Evolutionary conservation across 148 eudicot species (phyloP), one percentile per base, ranked within the genome.

Genomic region (Chenopodium album): DNA sequence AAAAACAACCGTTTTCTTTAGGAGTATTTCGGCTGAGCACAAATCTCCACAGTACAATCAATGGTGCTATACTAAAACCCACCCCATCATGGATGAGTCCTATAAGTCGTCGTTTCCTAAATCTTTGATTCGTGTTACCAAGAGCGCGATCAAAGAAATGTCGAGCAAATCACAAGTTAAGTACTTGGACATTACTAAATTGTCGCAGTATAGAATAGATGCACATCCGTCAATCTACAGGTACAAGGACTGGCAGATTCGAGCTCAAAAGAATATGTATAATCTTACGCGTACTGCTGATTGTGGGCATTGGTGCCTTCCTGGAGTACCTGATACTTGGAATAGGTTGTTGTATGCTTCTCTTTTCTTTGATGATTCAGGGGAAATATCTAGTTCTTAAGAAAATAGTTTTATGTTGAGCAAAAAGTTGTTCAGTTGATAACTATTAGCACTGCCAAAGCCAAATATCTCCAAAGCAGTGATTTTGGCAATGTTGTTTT

Each of bases 221-320:
- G 90, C 87, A 16, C 87, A 88, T 81, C 81, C 87, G 4, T 32
- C 82, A 0, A 47, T 75, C 44, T 86, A 86, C 32, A 64, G 72
- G 22, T 73, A 23, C 34, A 62, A 62, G 46, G 62, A 67, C 22
- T 75, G 86, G 79, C 79, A 76, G 20, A 32, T 50, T 52, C 17
- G 48, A 34, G 9, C 37, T 22, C 32, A 41, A 14, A 79, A 59
- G 17, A 76, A 82, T 46, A 76, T 3, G 14, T 17, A 65, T 7
- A 79, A 76, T 28, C 16, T 78, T 1, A 2, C 16, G 31, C 7
- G 60, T 23, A 31, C n/a, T 67, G 81, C 69, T 3, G 90, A 88
- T 63, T 88, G 90, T 70, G 86, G 86, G 63, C 88, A 88, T 72
- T 88, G 90, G 90, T 88, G 90, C 75, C 82, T 88, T 14, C 88